Evolutionary conservation across 2,329 filamentous ascomycete species (phyloP), one percentile per base, ranked within the genome.

Genomic region (Claviceps spartinae): DNA sequence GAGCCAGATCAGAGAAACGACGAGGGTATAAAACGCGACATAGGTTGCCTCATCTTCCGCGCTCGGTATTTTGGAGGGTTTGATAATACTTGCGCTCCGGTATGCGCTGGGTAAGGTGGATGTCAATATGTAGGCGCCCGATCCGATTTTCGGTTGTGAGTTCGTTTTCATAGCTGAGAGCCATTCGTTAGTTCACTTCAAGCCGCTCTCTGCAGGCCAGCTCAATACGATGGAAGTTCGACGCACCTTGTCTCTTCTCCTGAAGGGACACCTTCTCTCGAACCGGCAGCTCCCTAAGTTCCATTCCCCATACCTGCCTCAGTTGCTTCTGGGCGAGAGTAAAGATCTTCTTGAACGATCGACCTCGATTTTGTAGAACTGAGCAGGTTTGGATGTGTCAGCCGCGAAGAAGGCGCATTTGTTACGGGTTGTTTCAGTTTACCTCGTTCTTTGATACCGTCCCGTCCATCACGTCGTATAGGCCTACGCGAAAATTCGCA

Each of bases 251-350:
- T 60, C 88, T 80, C 63, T 79, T 79, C 57, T 95, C 86, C 54
- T 81, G 82, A 37, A 95, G 69, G 0, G 88, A 88, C 48, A 86
- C 77, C 66, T 89, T 94, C 62, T 96, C 91, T 61, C 78, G 79
- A 1, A 78, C 73, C 0, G 93, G 89, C 48, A 97, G 73, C 68
- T 96, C 90, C 4, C 81, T 75, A 75, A 98, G 78, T 65, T 90
- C 78, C 89, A 97, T 95, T n/a, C 93, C 93, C 68, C 95, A 97
- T 1, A 83, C 76, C 2, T 71, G 70, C 47, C 76, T 73, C 40
- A 98, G 71, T 58, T 86, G 78, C 37, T 72, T 68, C 65, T 98
- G 91, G 43, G 91, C 88, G 42, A 78, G 72, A 0, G 79, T 78
- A 61, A 95, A 96, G 3, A 96, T 81, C 13, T 70, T 66, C 63